phyloP scores from a whole-genome alignment of 768 basidiomycete genomes.

The Trametes punicea region DNA sequence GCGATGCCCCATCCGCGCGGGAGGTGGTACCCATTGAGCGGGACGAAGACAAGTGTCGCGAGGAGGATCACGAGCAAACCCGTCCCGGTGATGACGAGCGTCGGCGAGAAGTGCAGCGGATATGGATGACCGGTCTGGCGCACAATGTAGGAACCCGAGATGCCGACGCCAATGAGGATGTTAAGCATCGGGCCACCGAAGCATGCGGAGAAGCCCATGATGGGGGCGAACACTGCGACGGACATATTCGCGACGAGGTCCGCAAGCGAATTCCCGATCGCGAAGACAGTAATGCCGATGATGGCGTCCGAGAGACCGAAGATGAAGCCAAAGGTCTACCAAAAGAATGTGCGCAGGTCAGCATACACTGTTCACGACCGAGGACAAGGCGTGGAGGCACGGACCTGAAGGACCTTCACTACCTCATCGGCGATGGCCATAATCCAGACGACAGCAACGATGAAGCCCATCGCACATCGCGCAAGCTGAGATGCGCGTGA shows the following conservation, averaged over 20 bases:
- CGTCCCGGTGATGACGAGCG: slow-evolving; percentile 77
- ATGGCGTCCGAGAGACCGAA: slow-evolving; percentile 97
- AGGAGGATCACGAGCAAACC: slow-evolving; percentile 78
- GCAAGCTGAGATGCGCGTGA: slow-evolving; percentile 57
- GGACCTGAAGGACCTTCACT: slow-evolving; percentile 82
- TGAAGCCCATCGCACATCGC: slow-evolving; percentile 88
- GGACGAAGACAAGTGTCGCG: slow-evolving; percentile 79
- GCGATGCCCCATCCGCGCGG: slow-evolving; percentile 80
- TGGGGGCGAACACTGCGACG: slow-evolving; percentile 88
- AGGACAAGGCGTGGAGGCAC: not conserved
- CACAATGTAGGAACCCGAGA: slow-evolving; percentile 87
- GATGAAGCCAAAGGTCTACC: slow-evolving; percentile 85
- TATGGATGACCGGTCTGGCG: slow-evolving; percentile 60
- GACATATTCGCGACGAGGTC: slow-evolving; percentile 97
- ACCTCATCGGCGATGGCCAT: slow-evolving; percentile 98
- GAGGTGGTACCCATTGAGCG: slow-evolving; percentile 78
- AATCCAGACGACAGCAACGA: slow-evolving; percentile 93
- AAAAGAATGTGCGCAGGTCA: not conserved
- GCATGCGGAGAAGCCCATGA: slow-evolving; percentile 95
- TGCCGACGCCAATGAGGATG: slow-evolving; percentile 85
- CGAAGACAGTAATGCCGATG: slow-evolving; percentile 94
- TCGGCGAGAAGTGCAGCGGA: slow-evolving; percentile 73
- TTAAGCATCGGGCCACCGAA: slow-evolving; percentile 94
- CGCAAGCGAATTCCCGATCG: slow-evolving; percentile 92
- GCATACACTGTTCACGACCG: not conserved